Evolutionary conservation across 352 stramenopile species (phyloP), one percentile per base, ranked within the genome.

Genomic region (Plasmopara halstedii): DNA sequence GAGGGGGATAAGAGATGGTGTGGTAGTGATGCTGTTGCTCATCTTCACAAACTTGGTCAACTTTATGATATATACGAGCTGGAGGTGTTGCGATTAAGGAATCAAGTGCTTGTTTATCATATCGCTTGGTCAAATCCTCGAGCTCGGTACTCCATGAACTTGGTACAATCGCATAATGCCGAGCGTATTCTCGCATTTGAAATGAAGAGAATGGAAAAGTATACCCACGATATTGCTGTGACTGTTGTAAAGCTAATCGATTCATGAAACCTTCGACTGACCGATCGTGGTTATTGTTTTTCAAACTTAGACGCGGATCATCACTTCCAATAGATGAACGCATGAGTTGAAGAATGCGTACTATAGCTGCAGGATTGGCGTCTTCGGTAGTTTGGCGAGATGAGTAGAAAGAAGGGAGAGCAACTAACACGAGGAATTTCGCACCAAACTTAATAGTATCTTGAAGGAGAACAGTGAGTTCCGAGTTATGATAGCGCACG

Each of bases 401-500:
- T 41, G 21, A 6, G 10, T 42, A 48, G 9, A 46, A 61, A 25
- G 54, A 54, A 19, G 69, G 67, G 1, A 87, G 40, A 14, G 56
- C 56, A 0, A 66, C 66, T 4, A 87, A 38, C 9, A 39, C 46
- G 4, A 87, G 58, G 36, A 83, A 77, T 44, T 85, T 87, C 26
- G 71, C 56, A 6, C 50, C 66, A 4, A 58, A 41, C n/a, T 82
- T 82, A n/a, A 87, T 43, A 4, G 74, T 87, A 33, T 89, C 78
- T 51, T 89, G 78, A 22, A 89, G 60, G 21, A 89, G 46, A 19
- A 87, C 69, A 2, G 78, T 89, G 39, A 89, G 72, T 45, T 89
- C 87, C 42, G 78, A 87, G 46, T 70, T 73, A 56, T 89, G 74
- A 42, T 87, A 89, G 8, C 78, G 72, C 9, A 89, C 73, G 33